These are phyloP conservation scores for Gastrolobium bilobum DNA, from an alignment of 306 rosid species.

Conservation along the genomic window DNA sequence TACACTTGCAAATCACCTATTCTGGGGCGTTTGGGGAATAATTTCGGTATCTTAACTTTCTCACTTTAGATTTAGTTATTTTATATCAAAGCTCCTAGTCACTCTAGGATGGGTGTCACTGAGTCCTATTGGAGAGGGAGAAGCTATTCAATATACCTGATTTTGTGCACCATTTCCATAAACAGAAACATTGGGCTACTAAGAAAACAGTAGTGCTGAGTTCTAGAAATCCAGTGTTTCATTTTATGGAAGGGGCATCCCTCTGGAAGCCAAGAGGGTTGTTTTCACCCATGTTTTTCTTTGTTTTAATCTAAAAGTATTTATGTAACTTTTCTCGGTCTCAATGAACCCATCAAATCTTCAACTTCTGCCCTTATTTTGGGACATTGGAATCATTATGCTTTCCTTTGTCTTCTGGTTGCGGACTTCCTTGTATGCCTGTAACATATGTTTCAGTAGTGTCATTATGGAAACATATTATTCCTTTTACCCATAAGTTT, in stretches of 20 bases:
- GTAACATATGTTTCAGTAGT: neutral
- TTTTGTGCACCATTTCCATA: neutral
- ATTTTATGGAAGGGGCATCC: neutral
- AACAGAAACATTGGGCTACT: neutral
- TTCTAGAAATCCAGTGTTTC: neutral
- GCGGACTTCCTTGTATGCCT: neutral
- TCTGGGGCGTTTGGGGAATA: conserved; percentile 97
- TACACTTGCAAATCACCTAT: conserved; percentile 80
- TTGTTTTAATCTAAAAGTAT: neutral
- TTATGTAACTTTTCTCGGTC: neutral
- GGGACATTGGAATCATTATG: neutral
- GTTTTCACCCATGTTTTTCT: neutral
- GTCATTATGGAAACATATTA: neutral
- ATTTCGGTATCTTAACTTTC: conserved; percentile 74
- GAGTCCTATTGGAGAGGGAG: conserved; percentile 28
- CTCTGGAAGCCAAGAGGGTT: neutral
- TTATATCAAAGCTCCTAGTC: neutral
- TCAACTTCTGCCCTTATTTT: neutral
- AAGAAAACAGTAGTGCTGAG: neutral
- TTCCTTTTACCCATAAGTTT: neutral
- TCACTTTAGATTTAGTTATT: neutral
- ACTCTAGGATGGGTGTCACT: conserved; percentile 3
- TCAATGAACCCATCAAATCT: neutral
- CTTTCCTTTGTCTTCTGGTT: neutral
- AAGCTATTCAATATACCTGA: conserved; percentile 9